These are phyloP conservation scores for Protomyces lactucae-debilis DNA, from an alignment of 1,139 yeast species.

Conservation along the genomic window DNA sequence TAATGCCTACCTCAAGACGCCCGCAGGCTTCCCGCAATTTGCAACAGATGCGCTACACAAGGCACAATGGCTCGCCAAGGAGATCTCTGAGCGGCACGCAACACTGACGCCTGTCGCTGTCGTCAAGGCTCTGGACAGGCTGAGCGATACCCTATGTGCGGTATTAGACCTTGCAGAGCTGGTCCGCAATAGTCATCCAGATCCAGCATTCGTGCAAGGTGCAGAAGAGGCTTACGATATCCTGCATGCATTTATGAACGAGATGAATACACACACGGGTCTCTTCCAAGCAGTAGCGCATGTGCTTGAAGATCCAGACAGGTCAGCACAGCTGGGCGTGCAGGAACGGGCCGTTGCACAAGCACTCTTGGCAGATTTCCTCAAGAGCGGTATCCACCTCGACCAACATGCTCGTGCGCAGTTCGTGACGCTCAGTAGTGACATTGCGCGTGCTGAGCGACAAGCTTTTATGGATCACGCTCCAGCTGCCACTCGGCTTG, in stretches of 20 bases:
- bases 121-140: conserved; percentile 67
- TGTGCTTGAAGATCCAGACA: conserved; percentile 49
- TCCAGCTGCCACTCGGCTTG: conserved; percentile 38
- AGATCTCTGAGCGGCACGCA: conserved; percentile 44
- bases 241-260: conserved; percentile 91
- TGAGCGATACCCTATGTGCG: conserved; percentile 83
- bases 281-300: conserved; percentile 52
- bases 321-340: conserved; percentile 45
- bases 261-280: conserved; percentile 76
- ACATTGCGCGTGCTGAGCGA: conserved; percentile 78
- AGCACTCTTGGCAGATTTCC: conserved; percentile 75
- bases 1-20: conserved; percentile 62
- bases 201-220: conserved; percentile 61
- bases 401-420: conserved; percentile 56
- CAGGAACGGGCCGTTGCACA: conserved; percentile 85
- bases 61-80: conserved; percentile 59
- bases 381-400: conserved; percentile 85
- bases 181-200: conserved; percentile 77
- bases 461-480: conserved; percentile 59
- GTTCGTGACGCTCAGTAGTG: conserved; percentile 75
- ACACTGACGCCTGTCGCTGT: conserved; percentile 53
- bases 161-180: conserved; percentile 94
- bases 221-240: conserved; percentile 86
- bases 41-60: conserved; percentile 56
- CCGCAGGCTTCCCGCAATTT: conserved; percentile 66